Base-by-base conservation (phyloP, 208 protist species). In the Wallacemonas collosoma region DNA sequence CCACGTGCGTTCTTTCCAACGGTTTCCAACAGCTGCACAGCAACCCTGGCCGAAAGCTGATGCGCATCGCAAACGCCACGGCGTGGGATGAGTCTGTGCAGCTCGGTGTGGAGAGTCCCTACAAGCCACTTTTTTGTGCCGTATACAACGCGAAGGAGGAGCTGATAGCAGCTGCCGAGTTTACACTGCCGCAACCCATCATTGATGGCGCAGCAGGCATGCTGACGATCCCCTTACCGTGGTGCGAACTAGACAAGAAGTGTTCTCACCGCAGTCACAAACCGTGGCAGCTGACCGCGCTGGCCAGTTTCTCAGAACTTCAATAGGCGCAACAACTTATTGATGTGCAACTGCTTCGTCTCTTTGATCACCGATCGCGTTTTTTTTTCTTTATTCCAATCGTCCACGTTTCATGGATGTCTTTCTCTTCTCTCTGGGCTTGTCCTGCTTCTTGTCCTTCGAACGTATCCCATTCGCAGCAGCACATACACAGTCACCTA, bases 11-110 rank as follows among this genome's bases (percentile, higher is more conserved):
- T n/a, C 51, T 93, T 45, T 86, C 86, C 9, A 93, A 91, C 68
- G 86, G 89, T 38, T 91, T 88, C 73, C 89, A 94, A 70, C 77
- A 86, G 51, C 76, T 94, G 39, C 84, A 81, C 68, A 94, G 78
- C 7, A 72, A 71, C 14, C 66, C 64, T 2, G 75, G 82, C 39
- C 72, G 77, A 3, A 72, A 73, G 63, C 71, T 86, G 62, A 53
- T 82, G 64, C 60, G 79, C 67, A 80, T 77, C 50, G 56, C 51
- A n/a, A 58, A 43, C 17, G 64, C 80, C 53, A 87, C 84, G 4
- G 65, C 64, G 69, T 94, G 89, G 89, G 84, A 94, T 44, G 84
- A 89, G 68, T 58, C 72, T n/a, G 66, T 94, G 54, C 86, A 91
- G 73, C 17, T 94, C 0, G 89, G 89, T 2, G 73, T 94, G 1